Evolutionary conservation across 2,329 filamentous ascomycete genomes (phyloP).

Genomic region (Calonectria leucothoes): DNA sequence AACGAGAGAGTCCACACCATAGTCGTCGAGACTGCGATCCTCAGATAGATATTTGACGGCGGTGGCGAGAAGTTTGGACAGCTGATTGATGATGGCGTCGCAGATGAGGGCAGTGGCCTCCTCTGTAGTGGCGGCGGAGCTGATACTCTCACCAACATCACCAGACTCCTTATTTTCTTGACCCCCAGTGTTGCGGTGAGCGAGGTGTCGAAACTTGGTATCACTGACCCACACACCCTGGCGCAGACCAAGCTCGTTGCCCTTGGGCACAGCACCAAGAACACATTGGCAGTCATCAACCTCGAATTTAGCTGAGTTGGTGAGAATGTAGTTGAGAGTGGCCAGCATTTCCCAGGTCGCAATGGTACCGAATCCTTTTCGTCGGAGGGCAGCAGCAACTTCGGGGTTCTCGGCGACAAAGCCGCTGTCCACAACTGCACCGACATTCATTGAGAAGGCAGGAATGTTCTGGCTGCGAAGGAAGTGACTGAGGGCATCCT

Average conservation of each 20-base stretch:
- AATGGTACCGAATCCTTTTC: conserved; percentile 28
- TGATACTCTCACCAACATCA: conserved; percentile 14
- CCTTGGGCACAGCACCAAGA: conserved; percentile 21
- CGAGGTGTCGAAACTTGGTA: conserved; percentile 6
- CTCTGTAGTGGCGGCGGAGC: conserved; percentile 22
- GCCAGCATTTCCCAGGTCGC: conserved; percentile 27
- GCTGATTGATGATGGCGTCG: conserved; percentile 32
- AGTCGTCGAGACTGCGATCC: conserved; percentile 30
- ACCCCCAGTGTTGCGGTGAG: neutral
- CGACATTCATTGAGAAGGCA: conserved; percentile 38
- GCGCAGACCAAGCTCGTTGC: conserved; percentile 10
- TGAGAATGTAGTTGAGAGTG: conserved; percentile 26
- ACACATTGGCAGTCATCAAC: conserved; percentile 11
- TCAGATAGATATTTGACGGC: conserved; percentile 39
- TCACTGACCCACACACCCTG: conserved; percentile 6
- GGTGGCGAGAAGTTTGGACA: conserved; percentile 42
- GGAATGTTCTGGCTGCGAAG: conserved; percentile 27
- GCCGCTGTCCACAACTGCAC: conserved; percentile 37
- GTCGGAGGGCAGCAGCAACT: conserved; percentile 23
- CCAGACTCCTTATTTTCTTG: conserved; percentile 12
- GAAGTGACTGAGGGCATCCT: conserved; percentile 48
- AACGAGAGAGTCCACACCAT: conserved; percentile 47
- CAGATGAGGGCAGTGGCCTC: conserved; percentile 32
- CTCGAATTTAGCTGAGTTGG: neutral
- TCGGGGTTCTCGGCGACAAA: conserved; percentile 36